These are phyloP conservation scores for Boechera stricta DNA, from an alignment of 345 rosid species.

Conservation along the genomic window DNA sequence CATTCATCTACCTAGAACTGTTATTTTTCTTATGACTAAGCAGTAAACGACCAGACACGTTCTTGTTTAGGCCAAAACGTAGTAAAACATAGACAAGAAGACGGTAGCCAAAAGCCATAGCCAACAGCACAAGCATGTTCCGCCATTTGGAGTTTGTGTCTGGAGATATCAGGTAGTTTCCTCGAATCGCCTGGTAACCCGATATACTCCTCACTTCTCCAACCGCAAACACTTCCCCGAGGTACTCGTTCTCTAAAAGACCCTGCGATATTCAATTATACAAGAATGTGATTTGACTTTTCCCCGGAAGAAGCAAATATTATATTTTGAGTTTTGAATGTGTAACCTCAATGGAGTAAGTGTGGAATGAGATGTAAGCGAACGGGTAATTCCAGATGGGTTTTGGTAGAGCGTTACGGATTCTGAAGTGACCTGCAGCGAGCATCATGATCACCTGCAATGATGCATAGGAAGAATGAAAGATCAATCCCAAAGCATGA, in stretches of 20 bases:
- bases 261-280: slow-evolving; percentile 56
- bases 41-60: slow-evolving; percentile 22
- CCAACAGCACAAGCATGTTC: slow-evolving; percentile 74
- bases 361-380: slow-evolving; percentile 85
- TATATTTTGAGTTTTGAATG: neutral
- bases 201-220: slow-evolving; percentile 95
- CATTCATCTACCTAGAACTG: slow-evolving; percentile 35
- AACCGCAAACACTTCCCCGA: slow-evolving; percentile 78
- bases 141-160: slow-evolving; percentile 82
- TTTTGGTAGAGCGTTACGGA: slow-evolving; percentile 78
- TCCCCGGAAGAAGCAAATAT: neutral
- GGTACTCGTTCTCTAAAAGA: slow-evolving; percentile 91
- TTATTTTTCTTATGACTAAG: slow-evolving; percentile 31
- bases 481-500: slow-evolving; percentile 9
- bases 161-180: slow-evolving; percentile 76
- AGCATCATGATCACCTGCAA: slow-evolving; percentile 97
- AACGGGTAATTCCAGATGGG: slow-evolving; percentile 94
- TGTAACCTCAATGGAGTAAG: slow-evolving; percentile 86
- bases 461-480: slow-evolving; percentile 20
- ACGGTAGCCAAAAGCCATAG: slow-evolving; percentile 85
- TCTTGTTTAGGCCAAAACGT: slow-evolving; percentile 46
- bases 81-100: slow-evolving; percentile 66
- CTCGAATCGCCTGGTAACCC: slow-evolving; percentile 74
- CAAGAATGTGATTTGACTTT: neutral
- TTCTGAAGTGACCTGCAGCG: slow-evolving; percentile 91